phyloP scores from a whole-genome alignment of 768 basidiomycete genomes.

The Krasilnikovozyma curviuscula region DNA sequence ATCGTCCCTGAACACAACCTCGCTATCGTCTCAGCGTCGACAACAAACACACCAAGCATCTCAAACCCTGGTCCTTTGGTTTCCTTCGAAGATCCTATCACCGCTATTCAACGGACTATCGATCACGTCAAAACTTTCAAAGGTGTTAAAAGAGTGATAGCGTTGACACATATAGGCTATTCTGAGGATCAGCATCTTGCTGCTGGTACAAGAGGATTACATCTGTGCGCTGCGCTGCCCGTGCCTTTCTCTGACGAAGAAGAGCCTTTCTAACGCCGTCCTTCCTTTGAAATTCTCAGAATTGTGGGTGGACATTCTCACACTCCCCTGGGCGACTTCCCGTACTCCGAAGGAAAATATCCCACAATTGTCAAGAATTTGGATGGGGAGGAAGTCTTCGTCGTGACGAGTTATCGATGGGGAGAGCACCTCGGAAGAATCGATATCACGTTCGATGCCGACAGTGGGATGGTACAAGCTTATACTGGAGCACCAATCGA shows the following conservation, averaged over 20 bases:
- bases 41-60: constrained; percentile 29
- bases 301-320: constrained; percentile 28
- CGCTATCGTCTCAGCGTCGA: constrained; percentile 32
- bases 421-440: constrained; percentile 34
- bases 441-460: constrained; percentile 29
- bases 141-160: constrained; percentile 30
- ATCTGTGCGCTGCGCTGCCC: neutral
- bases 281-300: constrained; percentile 27
- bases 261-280: neutral
- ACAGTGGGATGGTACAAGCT: constrained; percentile 28
- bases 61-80: constrained; percentile 27
- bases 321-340: constrained; percentile 31
- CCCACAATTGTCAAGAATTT: constrained; percentile 32
- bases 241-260: neutral
- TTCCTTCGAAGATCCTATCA: constrained; percentile 29
- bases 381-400: constrained; percentile 33
- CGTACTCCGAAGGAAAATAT: constrained; percentile 30
- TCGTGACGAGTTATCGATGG: constrained; percentile 35
- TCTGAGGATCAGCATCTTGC: constrained; percentile 31
- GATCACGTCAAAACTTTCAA: constrained; percentile 26
- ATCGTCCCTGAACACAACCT: constrained; percentile 30
- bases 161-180: constrained; percentile 32
- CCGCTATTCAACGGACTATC: constrained; percentile 28
- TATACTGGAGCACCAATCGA: constrained; percentile 33
- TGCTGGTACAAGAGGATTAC: constrained; percentile 27